Base-by-base conservation (phyloP, 2,329 filamentous ascomycete species). In the Ciborinia camelliae region DNA sequence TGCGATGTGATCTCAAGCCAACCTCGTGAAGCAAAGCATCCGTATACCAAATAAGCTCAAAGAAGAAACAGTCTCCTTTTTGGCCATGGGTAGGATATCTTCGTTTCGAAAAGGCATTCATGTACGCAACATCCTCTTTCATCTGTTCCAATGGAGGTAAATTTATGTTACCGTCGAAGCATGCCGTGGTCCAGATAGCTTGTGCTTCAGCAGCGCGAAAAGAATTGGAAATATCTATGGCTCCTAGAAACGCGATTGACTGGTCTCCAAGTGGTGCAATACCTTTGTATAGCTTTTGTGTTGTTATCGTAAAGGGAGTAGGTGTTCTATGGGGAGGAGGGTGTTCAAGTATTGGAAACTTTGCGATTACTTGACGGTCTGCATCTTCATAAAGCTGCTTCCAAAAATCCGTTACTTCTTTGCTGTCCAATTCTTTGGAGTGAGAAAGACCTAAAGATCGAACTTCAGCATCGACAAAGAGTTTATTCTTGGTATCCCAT, bases 301-400 rank as follows among this genome's bases (percentile, higher is more conserved):
- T 55, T n/a, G 62, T 62, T 52, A 45, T 50, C 15, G 14, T 12
- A 23, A 41, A 14, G n/a, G 30, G n/a, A 23, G 8, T 47, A 1
- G 5, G 28, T 12, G 54, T 52, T 32, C 2, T 45, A 35, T 67
- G 52, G 12, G 32, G 50, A 45, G 65, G 65, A 28, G 62, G 65
- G 26, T 54, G 28, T 23, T 45, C 57, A 12, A 66, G 63, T 10
- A 65, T 23, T n/a, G 43, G 65, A 41, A 66, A 66, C 6, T 30
- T 51, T 6, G 37, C 20, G 8, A 61, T 28, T 2, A 66, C 54
- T 55, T 55, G 52, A 18, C 53, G 35, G 35, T 65, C 62, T 18
- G 65, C 65, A 18, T 50, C 32, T 30, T 65, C 48, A 23, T 70
- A 67, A 35, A 74, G 69, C n/a, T 62, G 65, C 47, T 67, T 47